Evolutionary conservation across 305 asterid species (phyloP), one percentile per base, ranked within the genome.

Genomic region (Rubia balearica): DNA sequence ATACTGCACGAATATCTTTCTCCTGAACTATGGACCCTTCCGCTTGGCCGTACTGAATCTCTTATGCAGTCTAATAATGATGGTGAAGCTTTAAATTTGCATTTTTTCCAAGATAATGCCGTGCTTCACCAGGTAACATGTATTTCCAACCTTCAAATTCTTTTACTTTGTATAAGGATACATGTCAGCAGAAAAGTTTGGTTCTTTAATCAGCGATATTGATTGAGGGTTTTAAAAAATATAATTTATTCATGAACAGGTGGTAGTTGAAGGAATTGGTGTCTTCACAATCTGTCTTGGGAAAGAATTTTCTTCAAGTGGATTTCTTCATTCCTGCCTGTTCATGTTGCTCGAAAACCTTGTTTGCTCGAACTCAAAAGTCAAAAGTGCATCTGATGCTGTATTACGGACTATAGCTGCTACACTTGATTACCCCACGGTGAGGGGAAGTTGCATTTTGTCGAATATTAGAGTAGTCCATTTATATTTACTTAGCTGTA

Each of bases 261-360:
- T 84, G 76, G 76, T 94, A 76, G 84, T 87, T 75, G 98, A 94
- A 80, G 99, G 99, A 67, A 86, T 90, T 46, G 99, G 97, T 64
- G 73, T 90, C 80, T 88, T 86, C 79, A 79, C 84, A 71, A 82
- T 87, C 73, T 89, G 92, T 81, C 88, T 94, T 68, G 89, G 94
- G 57, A 78, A 81, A 76, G 87, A 85, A 24, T 94, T 89, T 78
- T 88, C 95, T 12, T 87, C 92, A 1, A 83, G 81, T 48, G 99
- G 99, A 76, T 94, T 94, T 82, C 99, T 94, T 81, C 97, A 90
- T 83, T 84, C 90, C 56, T 94, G 95, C 49, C 94, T 94, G 70
- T 91, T 88, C 81, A 81, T 84, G 83, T 82, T 94, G 87, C 98
- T 94, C 70, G 96, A 91, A 82, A 94, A 85, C 83, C 79, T 94